Percentiles rank a stretch among this genome's conserved stretches.
Evolutionary conservation across 345 rosid species (phyloP).

Genomic region (Combretum micranthum): DNA sequence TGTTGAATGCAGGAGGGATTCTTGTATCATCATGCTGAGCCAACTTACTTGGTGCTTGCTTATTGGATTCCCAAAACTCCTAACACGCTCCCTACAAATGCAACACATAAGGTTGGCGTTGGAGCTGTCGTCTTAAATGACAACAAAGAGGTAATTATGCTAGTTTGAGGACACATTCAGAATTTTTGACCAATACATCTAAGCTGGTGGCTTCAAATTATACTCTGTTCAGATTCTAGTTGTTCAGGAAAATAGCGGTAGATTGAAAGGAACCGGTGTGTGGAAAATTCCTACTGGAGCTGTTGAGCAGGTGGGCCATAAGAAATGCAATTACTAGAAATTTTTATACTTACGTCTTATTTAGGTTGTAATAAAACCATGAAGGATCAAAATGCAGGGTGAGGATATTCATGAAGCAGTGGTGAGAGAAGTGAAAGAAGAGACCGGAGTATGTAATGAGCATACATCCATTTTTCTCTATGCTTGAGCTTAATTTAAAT

Average conservation of each 20-base stretch:
- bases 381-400: conserved; percentile 30
- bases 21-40: conserved; percentile 76
- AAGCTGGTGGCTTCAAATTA: not conserved
- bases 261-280: conserved; percentile 36
- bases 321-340: not conserved
- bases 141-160: conserved; percentile 49
- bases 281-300: conserved; percentile 93
- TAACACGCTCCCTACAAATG: conserved; percentile 68
- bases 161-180: too few relatives aligned
- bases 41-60: conserved; percentile 74
- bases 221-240: conserved; percentile 49
- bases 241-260: conserved; percentile 78
- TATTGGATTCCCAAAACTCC: conserved; percentile 65
- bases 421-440: conserved; percentile 78
- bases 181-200: too few relatives aligned
- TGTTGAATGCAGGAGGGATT: conserved; percentile 56
- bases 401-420: conserved; percentile 65
- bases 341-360: not conserved
- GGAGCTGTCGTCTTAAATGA: conserved; percentile 73
- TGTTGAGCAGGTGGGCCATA: conserved; percentile 57
- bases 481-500: too few relatives aligned
- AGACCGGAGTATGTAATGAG: conserved; percentile 59
- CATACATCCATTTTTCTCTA: not conserved
- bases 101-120: conserved; percentile 60
- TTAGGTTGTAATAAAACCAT: too few relatives aligned